Evolutionary conservation across 2,329 filamentous ascomycete genomes (phyloP).

Genomic region (Endoconidiophora laricicola): DNA sequence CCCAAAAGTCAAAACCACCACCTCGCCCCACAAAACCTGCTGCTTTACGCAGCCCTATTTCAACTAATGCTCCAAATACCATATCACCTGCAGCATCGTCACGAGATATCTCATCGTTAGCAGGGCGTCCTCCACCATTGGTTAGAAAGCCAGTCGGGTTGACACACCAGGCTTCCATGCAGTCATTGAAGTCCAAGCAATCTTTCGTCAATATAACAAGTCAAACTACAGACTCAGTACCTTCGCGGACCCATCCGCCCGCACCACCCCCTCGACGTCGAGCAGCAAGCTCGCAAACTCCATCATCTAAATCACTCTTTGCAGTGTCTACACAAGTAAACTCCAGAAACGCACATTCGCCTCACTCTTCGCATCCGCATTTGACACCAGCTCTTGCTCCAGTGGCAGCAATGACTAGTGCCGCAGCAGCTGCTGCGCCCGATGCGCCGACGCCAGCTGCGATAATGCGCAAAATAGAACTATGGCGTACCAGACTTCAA

Average conservation of each 20-base stretch:
- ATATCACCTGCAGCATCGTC: background rate
- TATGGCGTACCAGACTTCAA: slow-evolving; percentile 1
- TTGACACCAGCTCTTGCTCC: slow-evolving; percentile 50
- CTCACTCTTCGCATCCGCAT: slow-evolving; percentile 12
- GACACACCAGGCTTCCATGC: slow-evolving; percentile 1
- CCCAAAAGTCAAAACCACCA: slow-evolving; percentile 26
- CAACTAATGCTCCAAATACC: background rate
- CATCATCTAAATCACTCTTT: slow-evolving; percentile 8
- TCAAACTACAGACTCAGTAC: slow-evolving; percentile 13
- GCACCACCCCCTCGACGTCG: slow-evolving; percentile 22
- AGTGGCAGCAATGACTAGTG: slow-evolving; percentile 54
- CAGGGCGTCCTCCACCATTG: background rate
- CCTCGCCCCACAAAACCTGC: slow-evolving; percentile 42
- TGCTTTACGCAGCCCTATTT: slow-evolving; percentile 29
- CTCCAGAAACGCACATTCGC: background rate
- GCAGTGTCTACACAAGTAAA: slow-evolving; percentile 10
- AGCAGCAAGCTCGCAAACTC: slow-evolving; percentile 12
- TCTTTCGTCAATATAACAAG: background rate
- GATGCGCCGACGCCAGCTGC: slow-evolving; percentile 21
- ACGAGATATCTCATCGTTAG: slow-evolving; percentile 5
- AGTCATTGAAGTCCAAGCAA: slow-evolving; percentile 20
- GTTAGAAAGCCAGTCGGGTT: background rate
- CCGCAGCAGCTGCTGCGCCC: slow-evolving; percentile 43
- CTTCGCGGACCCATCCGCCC: slow-evolving; percentile 19
- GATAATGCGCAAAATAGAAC: slow-evolving; percentile 6